phyloP scores from a whole-genome alignment of 208 protist genomes.

The Porcisia deanei region DNA sequence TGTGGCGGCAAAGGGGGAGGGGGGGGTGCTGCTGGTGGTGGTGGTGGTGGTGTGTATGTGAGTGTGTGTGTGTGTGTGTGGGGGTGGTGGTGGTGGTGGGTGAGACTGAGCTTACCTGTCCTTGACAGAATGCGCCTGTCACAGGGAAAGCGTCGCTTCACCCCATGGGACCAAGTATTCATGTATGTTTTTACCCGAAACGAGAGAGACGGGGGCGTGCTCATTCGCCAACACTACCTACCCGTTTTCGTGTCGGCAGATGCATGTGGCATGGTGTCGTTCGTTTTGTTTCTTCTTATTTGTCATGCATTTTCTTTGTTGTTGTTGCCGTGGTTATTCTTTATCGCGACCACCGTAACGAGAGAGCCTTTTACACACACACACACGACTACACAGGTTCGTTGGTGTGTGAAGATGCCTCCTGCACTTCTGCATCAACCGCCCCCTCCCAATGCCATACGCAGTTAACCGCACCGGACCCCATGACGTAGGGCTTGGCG shows the following conservation, averaged over 20 bases:
- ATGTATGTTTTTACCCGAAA: not conserved
- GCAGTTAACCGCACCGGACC: constrained; percentile 70
- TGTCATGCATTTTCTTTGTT: too few relatives aligned
- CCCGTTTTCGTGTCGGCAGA: too few relatives aligned
- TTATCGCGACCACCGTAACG: too few relatives aligned
- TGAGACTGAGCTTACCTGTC: too few relatives aligned
- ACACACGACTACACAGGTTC: not conserved
- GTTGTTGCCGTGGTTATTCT: too few relatives aligned
- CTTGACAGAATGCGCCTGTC: not conserved
- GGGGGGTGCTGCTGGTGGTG: too few relatives aligned
- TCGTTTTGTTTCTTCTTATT: too few relatives aligned
- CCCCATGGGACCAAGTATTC: not conserved
- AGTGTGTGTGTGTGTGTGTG: too few relatives aligned
- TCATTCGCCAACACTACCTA: not conserved
- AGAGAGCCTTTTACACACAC: not conserved
- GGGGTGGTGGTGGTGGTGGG: too few relatives aligned
- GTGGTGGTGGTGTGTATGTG: too few relatives aligned
- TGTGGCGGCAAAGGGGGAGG: too few relatives aligned
- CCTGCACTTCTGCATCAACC: not conserved
- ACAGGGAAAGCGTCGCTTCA: not conserved
- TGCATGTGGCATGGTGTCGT: too few relatives aligned
- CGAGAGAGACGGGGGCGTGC: not conserved
- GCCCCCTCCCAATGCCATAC: constrained; percentile 62
- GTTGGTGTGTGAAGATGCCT: not conserved
- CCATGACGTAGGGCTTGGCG: constrained; percentile 67